phyloP scores from a whole-genome alignment of 2,329 filamentous ascomycete genomes.

The Colletotrichum sp. region DNA sequence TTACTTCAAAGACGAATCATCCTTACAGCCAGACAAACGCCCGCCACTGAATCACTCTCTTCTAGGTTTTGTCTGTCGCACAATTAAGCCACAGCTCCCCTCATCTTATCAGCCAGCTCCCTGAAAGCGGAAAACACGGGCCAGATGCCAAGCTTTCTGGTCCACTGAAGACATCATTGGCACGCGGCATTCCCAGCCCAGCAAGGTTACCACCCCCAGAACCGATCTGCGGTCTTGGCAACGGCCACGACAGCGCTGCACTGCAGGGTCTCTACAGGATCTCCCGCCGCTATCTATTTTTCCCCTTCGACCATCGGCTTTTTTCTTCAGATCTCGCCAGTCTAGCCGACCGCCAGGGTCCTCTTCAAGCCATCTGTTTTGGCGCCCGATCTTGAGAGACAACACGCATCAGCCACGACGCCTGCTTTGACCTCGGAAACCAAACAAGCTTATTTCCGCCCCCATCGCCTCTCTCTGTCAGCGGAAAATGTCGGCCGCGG shows the following conservation, averaged over 20 bases:
- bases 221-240: slow-evolving; percentile 20
- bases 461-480: not conserved
- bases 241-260: slow-evolving; percentile 9
- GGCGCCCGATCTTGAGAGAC: not conserved
- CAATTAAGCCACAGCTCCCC: not conserved
- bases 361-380: not conserved
- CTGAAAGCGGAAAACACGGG: not conserved
- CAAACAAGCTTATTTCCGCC: not conserved
- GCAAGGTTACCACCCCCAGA: not conserved
- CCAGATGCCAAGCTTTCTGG: not conserved
- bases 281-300: not conserved
- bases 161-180: slow-evolving; percentile 5
- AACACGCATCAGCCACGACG: not conserved
- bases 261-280: slow-evolving; percentile 9
- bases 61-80: not conserved
- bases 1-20: not conserved
- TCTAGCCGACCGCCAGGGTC: not conserved
- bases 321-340: not conserved
- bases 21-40: not conserved
- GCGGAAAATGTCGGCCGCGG: slow-evolving; percentile 3
- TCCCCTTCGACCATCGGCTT: not conserved
- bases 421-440: not conserved
- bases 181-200: not conserved
- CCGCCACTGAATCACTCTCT: not conserved
- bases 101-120: not conserved